A percentile compares a stretch with the other conserved stretches of the same genome.
These are phyloP conservation scores for Geotrichum reessii DNA, from an alignment of 1,139 yeast genomes.

Conservation along the genomic window DNA sequence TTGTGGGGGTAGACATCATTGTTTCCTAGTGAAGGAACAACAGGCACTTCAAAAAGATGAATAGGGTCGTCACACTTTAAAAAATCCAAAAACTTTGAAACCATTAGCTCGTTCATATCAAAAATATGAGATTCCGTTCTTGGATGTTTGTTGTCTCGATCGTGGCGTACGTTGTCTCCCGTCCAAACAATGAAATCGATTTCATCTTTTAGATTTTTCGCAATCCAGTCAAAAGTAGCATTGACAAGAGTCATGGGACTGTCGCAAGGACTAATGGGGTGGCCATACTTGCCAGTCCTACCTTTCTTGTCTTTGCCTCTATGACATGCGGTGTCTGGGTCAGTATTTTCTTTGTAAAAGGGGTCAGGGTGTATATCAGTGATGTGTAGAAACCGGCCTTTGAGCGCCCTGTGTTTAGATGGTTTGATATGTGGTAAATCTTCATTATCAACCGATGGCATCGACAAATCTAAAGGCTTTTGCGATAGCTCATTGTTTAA, in stretches of 20 bases:
- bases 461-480: not conserved
- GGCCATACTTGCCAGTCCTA: constrained; percentile 19
- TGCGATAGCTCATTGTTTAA: not conserved
- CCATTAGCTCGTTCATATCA: constrained; percentile 59
- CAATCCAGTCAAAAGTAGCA: constrained; percentile 62
- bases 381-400: constrained; percentile 69
- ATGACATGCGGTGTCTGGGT: constrained; percentile 54
- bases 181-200: constrained; percentile 87
- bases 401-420: not conserved
- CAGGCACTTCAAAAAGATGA: constrained; percentile 37
- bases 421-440: not conserved
- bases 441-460: not conserved
- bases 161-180: constrained; percentile 83
- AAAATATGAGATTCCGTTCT: constrained; percentile 66
- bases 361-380: constrained; percentile 86
- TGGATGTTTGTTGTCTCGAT: constrained; percentile 67
- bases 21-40: constrained; percentile 72
- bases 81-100: constrained; percentile 53
- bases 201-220: constrained; percentile 57
- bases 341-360: constrained; percentile 50
- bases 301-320: constrained; percentile 35
- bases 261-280: constrained; percentile 37
- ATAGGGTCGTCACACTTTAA: constrained; percentile 40
- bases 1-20: constrained; percentile 88
- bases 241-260: constrained; percentile 60